Percentiles rank a stretch among this genome's conserved stretches.
phyloP scores from a whole-genome alignment of 306 rosid genomes.

The Cicer judaicum region DNA sequence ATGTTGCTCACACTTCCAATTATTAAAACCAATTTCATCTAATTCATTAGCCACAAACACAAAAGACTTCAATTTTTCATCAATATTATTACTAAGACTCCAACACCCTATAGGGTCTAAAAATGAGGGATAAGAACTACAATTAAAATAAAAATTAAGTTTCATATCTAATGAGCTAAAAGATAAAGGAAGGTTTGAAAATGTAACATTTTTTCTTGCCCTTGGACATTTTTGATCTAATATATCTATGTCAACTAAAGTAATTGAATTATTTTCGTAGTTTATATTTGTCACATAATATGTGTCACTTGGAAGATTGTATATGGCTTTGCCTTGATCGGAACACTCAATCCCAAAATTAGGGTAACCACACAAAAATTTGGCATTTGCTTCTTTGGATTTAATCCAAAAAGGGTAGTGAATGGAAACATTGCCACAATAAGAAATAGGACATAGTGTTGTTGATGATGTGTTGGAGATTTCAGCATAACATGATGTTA shows the following conservation, averaged over 20 bases:
- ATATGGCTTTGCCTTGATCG: not conserved
- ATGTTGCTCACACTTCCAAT: constrained; percentile 36
- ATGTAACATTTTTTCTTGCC: constrained; percentile 43
- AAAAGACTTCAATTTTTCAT: constrained; percentile 34
- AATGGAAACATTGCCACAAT: constrained; percentile 39
- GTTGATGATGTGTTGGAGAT: not conserved
- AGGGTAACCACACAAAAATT: constrained; percentile 45
- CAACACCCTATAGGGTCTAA: constrained; percentile 38
- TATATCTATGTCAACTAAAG: constrained; percentile 52
- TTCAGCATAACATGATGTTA: constrained; percentile 30
- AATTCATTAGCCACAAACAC: constrained; percentile 30
- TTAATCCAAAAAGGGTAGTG: constrained; percentile 49
- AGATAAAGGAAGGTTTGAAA: constrained; percentile 37
- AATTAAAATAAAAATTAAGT: constrained; percentile 55
- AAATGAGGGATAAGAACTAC: constrained; percentile 18
- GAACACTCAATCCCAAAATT: constrained; percentile 43
- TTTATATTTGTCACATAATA: constrained; percentile 45
- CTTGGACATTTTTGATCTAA: constrained; percentile 45
- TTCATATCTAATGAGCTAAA: constrained; percentile 32
- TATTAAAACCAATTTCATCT: not conserved
- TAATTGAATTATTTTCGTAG: constrained; percentile 16
- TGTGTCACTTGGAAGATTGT: constrained; percentile 24
- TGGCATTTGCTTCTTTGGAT: not conserved
- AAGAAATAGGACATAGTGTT: constrained; percentile 21
- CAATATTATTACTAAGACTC: not conserved